Base-by-base conservation (phyloP, 192 early-diverging fungal species). In the Lobulomyces angularis region DNA sequence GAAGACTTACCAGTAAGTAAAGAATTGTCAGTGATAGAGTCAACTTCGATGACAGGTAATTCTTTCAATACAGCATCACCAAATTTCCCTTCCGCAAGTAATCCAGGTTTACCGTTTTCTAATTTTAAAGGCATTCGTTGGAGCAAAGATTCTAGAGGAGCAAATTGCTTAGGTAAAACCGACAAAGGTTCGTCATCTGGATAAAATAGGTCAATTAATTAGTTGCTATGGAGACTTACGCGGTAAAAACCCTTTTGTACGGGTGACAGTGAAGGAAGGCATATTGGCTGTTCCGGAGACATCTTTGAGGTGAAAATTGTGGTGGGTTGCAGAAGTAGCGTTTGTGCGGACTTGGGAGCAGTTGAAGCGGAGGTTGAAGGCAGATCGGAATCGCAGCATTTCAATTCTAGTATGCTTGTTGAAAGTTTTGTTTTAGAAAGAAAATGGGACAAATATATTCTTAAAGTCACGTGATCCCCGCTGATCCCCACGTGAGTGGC, bases 21-120 rank as follows among this genome's bases (percentile, higher is more conserved):
- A 41, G 69, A 62, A 29, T 61, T 64, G 58, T 92, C 86, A 21
- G 55, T 62, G 18, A 84, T 73, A 36, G 75, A 59, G 26, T 64
- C 66, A 8, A 92, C 77, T 30, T 88, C 77, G 47, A 79, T 81
- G 18, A 71, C 44, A 1, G 83, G 83, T 8, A 89, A 59, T 33
- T 80, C 73, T 29, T 53, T 63, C 44, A 78, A 59, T 22, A 89
- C 78, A 16, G 76, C 84, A 5, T 77, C 76, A 5, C 86, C 86
- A 45, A 92, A 79, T 20, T 82, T 56, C 0, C 88, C 88, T 7
- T 62, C 69, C 20, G 83, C 78, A 28, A 91, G 61, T 11, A 91
- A 55, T n/a, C 88, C 88, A 16, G 58, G 46, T 21, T 62, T 56
- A 7, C 83, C 84, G 49, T 89, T 77, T 32, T 45, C 42, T 25